phyloP scores from a whole-genome alignment of 2,329 filamentous ascomycete species.

The Colletotrichum incanum region DNA sequence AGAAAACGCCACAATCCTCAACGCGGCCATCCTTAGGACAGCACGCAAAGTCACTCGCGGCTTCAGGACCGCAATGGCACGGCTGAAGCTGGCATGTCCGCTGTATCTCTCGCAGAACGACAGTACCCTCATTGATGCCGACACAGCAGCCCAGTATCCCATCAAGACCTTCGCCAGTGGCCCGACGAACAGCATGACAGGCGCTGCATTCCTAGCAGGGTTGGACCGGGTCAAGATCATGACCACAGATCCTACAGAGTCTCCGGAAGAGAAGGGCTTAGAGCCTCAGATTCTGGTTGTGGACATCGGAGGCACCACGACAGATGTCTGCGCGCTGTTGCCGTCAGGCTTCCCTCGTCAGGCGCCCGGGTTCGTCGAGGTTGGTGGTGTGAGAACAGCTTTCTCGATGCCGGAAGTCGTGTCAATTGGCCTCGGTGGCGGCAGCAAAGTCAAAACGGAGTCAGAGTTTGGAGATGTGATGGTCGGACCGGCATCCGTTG shows the following conservation, averaged over 20 bases:
- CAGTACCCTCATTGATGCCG: slow-evolving; percentile 65
- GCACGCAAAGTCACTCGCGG: slow-evolving; percentile 63
- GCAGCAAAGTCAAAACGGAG: slow-evolving; percentile 53
- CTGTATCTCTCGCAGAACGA: slow-evolving; percentile 69
- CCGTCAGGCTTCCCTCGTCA: slow-evolving; percentile 74
- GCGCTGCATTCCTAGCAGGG: slow-evolving; percentile 68
- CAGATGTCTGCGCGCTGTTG: slow-evolving; percentile 71
- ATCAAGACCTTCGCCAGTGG: slow-evolving; percentile 70
- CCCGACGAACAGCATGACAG: slow-evolving; percentile 69
- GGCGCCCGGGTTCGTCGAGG: slow-evolving; percentile 70
- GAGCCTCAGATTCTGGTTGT: slow-evolving; percentile 63
- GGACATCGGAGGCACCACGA: slow-evolving; percentile 74
- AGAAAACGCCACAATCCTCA: slow-evolving; percentile 70
- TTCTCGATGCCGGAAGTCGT: slow-evolving; percentile 72
- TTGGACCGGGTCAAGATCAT: slow-evolving; percentile 52
- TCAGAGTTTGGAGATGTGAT: slow-evolving; percentile 49
- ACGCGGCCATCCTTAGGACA: slow-evolving; percentile 66
- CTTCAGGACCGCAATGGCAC: slow-evolving; percentile 63
- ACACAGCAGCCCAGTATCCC: slow-evolving; percentile 63
- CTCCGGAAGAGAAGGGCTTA: slow-evolving; percentile 4
- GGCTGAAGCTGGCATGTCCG: slow-evolving; percentile 58
- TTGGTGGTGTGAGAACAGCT: slow-evolving; percentile 72
- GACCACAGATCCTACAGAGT: not conserved
- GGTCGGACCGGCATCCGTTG: slow-evolving; percentile 72
- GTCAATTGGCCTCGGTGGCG: slow-evolving; percentile 71